Conservation (phyloP, 129 eudicot species). For the Solidago caesia region DNA sequence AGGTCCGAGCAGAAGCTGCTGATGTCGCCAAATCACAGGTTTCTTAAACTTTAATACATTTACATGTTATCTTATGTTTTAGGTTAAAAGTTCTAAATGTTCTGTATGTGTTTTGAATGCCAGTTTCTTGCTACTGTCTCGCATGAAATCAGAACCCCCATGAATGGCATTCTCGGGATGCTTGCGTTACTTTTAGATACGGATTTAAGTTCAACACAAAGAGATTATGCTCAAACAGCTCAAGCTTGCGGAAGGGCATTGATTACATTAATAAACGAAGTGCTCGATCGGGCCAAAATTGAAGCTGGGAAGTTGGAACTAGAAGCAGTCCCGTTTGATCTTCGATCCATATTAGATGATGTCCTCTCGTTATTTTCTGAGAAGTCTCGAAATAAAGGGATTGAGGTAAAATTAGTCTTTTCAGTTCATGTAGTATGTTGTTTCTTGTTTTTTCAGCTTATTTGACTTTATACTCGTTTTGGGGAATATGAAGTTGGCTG, state of each 20-base stretch:
- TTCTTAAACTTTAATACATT: neutral
- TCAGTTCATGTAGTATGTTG: neutral
- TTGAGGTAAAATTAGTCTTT: constrained; percentile 47
- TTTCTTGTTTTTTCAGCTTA: constrained; percentile 1
- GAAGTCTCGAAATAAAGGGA: constrained; percentile 67
- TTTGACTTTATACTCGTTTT: constrained; percentile 23
- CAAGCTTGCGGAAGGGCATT: constrained; percentile 82
- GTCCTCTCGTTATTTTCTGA: constrained; percentile 87
- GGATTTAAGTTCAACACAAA: constrained; percentile 73
- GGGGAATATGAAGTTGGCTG: constrained; percentile 66
- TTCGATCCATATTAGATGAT: constrained; percentile 73
- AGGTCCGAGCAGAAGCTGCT: constrained; percentile 83
- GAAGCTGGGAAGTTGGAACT: constrained; percentile 90
- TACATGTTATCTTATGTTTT: neutral
- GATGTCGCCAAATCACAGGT: constrained; percentile 93
- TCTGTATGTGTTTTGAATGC: constrained; percentile 12
- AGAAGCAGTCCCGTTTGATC: constrained; percentile 69
- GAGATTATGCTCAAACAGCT: constrained; percentile 85
- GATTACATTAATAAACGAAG: constrained; percentile 73
- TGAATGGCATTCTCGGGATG: constrained; percentile 94
- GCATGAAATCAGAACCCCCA: constrained; percentile 89
- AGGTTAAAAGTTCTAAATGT: neutral
- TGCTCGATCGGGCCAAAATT: constrained; percentile 82
- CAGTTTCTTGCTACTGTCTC: constrained; percentile 93
- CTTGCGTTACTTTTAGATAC: constrained; percentile 75